These are phyloP conservation scores for Spergularia marina DNA, from an alignment of 148 eudicot species.

Conservation along the genomic window DNA sequence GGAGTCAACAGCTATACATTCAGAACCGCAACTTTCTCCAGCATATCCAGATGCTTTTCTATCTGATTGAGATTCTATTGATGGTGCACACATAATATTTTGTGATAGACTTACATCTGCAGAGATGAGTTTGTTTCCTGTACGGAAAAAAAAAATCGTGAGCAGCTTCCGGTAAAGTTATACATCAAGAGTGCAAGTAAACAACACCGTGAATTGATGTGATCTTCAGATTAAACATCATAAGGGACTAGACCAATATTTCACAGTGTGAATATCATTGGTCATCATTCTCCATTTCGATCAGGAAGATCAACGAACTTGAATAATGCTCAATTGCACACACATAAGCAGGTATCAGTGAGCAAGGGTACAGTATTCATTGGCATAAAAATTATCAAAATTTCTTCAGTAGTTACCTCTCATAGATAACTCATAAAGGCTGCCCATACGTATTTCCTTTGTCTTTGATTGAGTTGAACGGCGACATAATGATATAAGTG, in stretches of 20 bases:
- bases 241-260: neutral
- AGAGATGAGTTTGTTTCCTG: slow-evolving; percentile 33
- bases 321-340: neutral
- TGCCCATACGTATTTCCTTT: slow-evolving; percentile 49
- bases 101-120: slow-evolving; percentile 25
- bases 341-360: slow-evolving; percentile 4
- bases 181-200: slow-evolving; percentile 3
- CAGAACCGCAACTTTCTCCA: slow-evolving; percentile 22
- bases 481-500: slow-evolving; percentile 1
- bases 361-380: neutral
- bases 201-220: neutral
- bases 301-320: neutral
- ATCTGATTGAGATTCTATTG: slow-evolving; percentile 27
- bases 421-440: slow-evolving; percentile 47
- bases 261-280: neutral
- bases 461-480: slow-evolving; percentile 32
- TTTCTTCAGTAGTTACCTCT: slow-evolving; percentile 35
- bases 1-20: slow-evolving; percentile 12
- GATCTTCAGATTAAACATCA: neutral
- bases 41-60: slow-evolving; percentile 10
- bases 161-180: slow-evolving; percentile 3
- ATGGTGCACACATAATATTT: slow-evolving; percentile 22
- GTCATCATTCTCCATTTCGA: neutral
- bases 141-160: neutral
- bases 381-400: neutral